Evolutionary conservation across 495 filamentous ascomycete genomes (phyloP).

Genomic region (Evansstolkia leycettana): DNA sequence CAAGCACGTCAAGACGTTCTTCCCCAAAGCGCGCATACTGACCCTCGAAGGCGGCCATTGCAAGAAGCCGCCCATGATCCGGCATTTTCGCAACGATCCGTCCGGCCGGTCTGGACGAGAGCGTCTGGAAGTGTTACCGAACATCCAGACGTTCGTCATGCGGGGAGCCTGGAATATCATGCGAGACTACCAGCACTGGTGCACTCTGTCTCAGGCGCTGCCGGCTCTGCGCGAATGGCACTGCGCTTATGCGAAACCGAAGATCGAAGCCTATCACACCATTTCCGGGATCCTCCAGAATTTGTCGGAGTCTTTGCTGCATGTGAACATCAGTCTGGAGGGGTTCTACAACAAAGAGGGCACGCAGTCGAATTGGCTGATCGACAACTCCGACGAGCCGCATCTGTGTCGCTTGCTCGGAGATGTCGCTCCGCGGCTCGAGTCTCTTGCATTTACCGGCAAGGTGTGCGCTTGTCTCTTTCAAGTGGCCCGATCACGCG

Average conservation of each 20-base stretch:
- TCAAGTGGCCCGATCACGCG: conserved; percentile 25
- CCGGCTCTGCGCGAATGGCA: conserved; percentile 60
- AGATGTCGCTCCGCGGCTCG: conserved; percentile 40
- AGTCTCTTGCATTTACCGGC: conserved; percentile 55
- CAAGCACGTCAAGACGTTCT: conserved; percentile 39
- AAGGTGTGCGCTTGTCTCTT: conserved; percentile 51
- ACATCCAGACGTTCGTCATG: conserved; percentile 50
- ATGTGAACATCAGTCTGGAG: conserved; percentile 55
- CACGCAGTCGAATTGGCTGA: conserved; percentile 13
- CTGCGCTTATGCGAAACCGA: conserved; percentile 55
- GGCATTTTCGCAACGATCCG: conserved; percentile 33
- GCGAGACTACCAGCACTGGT: conserved; percentile 50
- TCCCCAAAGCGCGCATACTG: conserved; percentile 48
- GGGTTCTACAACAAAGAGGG: conserved; percentile 50
- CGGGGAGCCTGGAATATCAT: conserved; percentile 70
- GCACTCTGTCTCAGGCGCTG: conserved; percentile 42
- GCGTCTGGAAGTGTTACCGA: conserved; percentile 27
- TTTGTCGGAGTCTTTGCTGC: conserved; percentile 39
- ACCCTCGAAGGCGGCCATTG: conserved; percentile 68
- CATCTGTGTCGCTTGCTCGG: conserved; percentile 48
- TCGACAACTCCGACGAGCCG: conserved; percentile 9
- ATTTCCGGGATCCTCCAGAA: conserved; percentile 44
- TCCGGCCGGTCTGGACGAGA: conserved; percentile 12
- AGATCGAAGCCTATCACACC: conserved; percentile 53
- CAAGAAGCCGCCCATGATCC: conserved; percentile 54